Base-by-base conservation (phyloP, 306 rosid species). In the Fragaria nilgerrensis region DNA sequence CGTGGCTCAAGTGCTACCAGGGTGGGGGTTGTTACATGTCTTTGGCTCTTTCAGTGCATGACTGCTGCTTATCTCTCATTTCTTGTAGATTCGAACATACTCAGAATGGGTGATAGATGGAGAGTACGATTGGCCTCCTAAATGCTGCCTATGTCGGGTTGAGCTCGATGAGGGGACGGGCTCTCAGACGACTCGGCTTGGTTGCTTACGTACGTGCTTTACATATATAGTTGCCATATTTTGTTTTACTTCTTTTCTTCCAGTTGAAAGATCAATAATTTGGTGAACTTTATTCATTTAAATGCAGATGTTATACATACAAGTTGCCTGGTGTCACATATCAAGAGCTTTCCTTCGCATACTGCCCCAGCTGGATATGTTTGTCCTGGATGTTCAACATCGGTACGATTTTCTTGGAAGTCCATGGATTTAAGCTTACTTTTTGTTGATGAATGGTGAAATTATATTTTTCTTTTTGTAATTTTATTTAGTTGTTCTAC, bases 71-170 rank as follows among this genome's bases (percentile, higher is more conserved):
- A 25, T 73, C 65, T 79, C 53, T 83, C 32, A 6, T 84, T 67
- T 70, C 86, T 70, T 55, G 41, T 78, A 96, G 99, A 77, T 96
- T 37, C 98, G 94, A 63, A 88, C 98, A 13, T 96, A 96, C 80
- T 96, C 99, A 56, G 98, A 92, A 82, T 96, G 99, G 99, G 99
- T 96, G 76, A 87, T 92, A 82, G 97, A 96, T 80, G 99, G 92
- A 69, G 97, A 96, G 65, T 96, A 89, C 72, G 97, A 96, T 67
- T 96, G 99, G 99, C 99, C 99, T 68, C 96, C 97, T 5, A 91
- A 86, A 84, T 96, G 99, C 88, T 92, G 96, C 73, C 79, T 73
- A 39, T 96, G 99, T 83, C 95, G 88, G 80, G 89, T 82, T 58
- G 82, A 44, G 66, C 83, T 96, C 36, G 97, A 90, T 68, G 96